Evolutionary conservation across 1,139 yeast genomes (phyloP), one percentile per base, ranked within the genome.

Genomic region (Ogataea hybrid): DNA sequence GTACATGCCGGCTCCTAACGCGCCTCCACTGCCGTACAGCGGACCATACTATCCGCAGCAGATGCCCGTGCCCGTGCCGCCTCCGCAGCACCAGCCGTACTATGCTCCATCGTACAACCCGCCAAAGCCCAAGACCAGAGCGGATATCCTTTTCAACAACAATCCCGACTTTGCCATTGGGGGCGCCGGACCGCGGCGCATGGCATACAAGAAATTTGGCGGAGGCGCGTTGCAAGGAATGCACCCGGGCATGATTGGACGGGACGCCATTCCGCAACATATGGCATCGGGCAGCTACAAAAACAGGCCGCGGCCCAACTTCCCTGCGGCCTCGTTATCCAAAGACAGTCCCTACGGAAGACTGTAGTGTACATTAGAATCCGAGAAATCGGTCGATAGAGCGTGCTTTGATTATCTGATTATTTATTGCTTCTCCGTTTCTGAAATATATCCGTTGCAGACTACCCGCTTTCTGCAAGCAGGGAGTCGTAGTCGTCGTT

Each of bases 261-360:
- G 35, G 16, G 44, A 43, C 10, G 46, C 41, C 22, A 37, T 47
- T 18, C 51, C 50, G 12, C 48, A 39, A 28, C 51, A 46, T 25
- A 23, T 28, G 31, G 41, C 41, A 4, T 25, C 39, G 15, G 48
- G 50, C 25, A 48, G 49, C n/a, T 51, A 51, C 31, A 51, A 51
- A 25, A 45, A 39, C 30, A 37, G 52, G 11, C 39, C 40, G 15
- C 48, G 38, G 34, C 49, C 53, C 8, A 40, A 39, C 27, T 44
- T 47, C 27, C 53, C 52, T 5, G 48, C 54, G 7, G 44, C 53
- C n/a, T 44, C 52, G 5, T 27, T 37, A 3, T 40, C 48, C 4
- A 44, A 41, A 33, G 59, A 56, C 41, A 54, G 61, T 32, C 61
- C 61, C 7, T 59, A 58, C 41, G 59, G 59, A 20, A 44, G 57